Conservation (phyloP, 176 grass and related monocot genomes). For the Chrysopogon serrulatus region DNA sequence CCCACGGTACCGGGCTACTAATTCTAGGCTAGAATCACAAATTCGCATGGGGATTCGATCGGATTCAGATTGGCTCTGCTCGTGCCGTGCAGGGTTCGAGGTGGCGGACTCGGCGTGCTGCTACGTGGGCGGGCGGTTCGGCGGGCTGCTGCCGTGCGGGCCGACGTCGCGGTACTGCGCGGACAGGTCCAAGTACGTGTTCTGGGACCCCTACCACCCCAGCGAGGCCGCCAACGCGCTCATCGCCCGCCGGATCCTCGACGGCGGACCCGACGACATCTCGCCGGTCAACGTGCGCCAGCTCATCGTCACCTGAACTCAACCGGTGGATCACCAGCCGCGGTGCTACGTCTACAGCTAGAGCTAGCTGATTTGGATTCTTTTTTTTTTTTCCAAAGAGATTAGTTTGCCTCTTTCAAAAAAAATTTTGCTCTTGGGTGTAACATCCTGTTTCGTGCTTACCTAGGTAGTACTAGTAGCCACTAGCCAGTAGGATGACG, state of each 20-base stretch:
- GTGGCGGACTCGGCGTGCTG: slow-evolving; percentile 80
- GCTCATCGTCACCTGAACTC: slow-evolving; percentile 1
- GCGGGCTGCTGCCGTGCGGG: slow-evolving; percentile 69
- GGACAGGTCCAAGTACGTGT: slow-evolving; percentile 81
- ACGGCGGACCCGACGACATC: slow-evolving; percentile 49
- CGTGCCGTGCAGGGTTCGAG: slow-evolving; percentile 42
- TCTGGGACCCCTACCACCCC: slow-evolving; percentile 88
- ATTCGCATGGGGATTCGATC: not conserved
- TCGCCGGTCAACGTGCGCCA: slow-evolving; percentile 63
- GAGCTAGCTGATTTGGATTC: not conserved
- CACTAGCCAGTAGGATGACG: no score
- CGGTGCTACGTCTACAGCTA: not conserved
- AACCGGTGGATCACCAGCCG: not conserved
- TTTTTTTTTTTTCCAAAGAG: not conserved
- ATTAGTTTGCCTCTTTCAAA: no score
- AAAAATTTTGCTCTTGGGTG: no score
- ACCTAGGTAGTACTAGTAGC: not conserved
- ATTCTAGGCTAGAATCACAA: no score
- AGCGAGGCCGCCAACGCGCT: slow-evolving; percentile 67
- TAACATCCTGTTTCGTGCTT: not conserved
- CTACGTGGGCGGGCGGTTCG: slow-evolving; percentile 46
- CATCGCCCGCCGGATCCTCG: slow-evolving; percentile 56
- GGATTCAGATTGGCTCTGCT: not conserved
- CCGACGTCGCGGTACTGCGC: slow-evolving; percentile 44
- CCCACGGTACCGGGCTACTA: slow-evolving; percentile 46